Evolutionary conservation across 2,329 filamentous ascomycete genomes (phyloP).

Genomic region (Dactylellina sp.): DNA sequence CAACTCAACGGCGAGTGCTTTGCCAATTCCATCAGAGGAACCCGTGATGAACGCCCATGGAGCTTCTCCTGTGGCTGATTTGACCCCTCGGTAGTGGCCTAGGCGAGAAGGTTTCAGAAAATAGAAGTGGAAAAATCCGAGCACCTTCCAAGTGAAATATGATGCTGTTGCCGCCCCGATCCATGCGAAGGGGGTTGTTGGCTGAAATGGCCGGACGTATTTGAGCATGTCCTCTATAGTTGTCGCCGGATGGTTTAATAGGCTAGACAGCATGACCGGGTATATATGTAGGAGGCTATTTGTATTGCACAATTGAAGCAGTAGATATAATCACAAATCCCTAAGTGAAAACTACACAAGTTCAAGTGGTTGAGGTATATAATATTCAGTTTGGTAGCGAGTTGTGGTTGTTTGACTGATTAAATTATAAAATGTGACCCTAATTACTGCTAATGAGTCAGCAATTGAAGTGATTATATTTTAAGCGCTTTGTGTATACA

Average conservation of each 20-base stretch:
- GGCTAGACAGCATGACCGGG: not conserved
- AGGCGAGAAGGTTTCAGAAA: slow-evolving; percentile 42
- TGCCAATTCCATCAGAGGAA: slow-evolving; percentile 94
- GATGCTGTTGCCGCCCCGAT: slow-evolving; percentile 29
- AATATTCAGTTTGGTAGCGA: no score
- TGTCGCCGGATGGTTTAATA: not conserved
- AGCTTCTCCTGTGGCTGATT: slow-evolving; percentile 67
- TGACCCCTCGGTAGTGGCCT: slow-evolving; percentile 24
- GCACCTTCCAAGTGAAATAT: slow-evolving; percentile 31
- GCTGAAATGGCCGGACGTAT: not conserved
- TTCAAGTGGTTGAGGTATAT: no score
- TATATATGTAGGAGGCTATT: no score
- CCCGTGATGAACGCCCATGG: slow-evolving; percentile 96
- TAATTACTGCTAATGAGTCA: no score
- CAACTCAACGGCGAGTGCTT: slow-evolving; percentile 92
- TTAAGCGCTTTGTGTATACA: no score
- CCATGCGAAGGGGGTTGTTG: slow-evolving; percentile 10
- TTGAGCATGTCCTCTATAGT: not conserved
- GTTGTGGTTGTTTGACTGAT: no score
- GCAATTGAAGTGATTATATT: no score
- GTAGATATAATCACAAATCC: no score
- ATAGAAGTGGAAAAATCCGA: slow-evolving; percentile 36
- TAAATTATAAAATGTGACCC: no score
- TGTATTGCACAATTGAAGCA: no score
- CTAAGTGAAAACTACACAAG: no score